Conservation (phyloP, 176 grass and related monocot genomes). For the Pharus latifolius region DNA sequence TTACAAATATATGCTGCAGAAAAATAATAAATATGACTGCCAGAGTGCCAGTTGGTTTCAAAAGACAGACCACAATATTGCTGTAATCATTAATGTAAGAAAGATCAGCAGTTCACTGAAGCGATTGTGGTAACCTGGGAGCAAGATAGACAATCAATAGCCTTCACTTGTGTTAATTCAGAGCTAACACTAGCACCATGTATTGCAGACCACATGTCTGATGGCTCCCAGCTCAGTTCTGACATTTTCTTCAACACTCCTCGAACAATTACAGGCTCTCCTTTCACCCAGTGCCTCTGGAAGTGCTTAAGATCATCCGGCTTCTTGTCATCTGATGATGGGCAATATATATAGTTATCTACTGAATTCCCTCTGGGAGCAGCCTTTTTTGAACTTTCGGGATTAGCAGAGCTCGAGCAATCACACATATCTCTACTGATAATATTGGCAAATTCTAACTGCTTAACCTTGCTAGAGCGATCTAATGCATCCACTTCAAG, state of each 20-base stretch:
- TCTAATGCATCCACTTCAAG: constrained; percentile 27
- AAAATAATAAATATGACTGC: neutral
- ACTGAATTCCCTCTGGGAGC: constrained; percentile 34
- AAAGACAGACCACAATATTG: neutral
- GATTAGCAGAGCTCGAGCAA: constrained; percentile 23
- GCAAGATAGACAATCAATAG: constrained; percentile 50
- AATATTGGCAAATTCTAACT: constrained; percentile 4
- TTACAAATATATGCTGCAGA: neutral
- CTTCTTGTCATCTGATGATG: constrained; percentile 25
- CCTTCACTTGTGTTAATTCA: constrained; percentile 21
- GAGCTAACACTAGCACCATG: neutral
- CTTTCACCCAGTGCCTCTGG: constrained; percentile 71
- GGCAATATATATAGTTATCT: constrained; percentile 67
- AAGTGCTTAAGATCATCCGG: constrained; percentile 52
- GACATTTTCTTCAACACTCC: constrained; percentile 38
- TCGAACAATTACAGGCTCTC: constrained; percentile 72
- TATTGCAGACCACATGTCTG: constrained; percentile 48
- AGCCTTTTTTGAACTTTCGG: constrained; percentile 45
- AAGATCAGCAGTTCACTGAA: neutral
- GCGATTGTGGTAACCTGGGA: constrained; percentile 47
- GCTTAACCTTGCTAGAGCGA: neutral
- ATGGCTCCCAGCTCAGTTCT: constrained; percentile 46
- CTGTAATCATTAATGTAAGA: neutral
- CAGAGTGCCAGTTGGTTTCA: neutral
- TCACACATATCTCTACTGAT: neutral